Percentiles rank a stretch among this genome's conserved stretches.
Conservation (phyloP, 495 filamentous ascomycete genomes). For the Talaromyces trachyspermus region DNA sequence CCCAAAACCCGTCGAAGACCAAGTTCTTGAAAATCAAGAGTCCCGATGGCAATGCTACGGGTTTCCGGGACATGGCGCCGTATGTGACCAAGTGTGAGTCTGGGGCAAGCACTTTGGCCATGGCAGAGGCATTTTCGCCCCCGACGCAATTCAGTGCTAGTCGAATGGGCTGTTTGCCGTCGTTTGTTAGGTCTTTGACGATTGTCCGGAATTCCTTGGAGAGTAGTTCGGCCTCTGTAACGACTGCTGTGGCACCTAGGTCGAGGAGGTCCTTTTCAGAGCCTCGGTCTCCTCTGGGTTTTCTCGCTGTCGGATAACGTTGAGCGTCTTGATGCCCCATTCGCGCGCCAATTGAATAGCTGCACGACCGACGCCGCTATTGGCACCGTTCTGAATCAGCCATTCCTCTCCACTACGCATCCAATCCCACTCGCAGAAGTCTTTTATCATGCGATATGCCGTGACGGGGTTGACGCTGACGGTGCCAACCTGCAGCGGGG, state of each 20-base stretch:
- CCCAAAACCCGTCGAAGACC: constrained; percentile 86
- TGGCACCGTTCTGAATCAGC: constrained; percentile 96
- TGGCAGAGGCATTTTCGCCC: constrained; percentile 66
- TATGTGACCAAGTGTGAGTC: constrained; percentile 82
- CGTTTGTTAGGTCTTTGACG: constrained; percentile 62
- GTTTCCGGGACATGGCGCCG: constrained; percentile 87
- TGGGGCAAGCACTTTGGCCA: constrained; percentile 60
- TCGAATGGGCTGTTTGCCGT: constrained; percentile 58
- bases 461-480: constrained; percentile 88
- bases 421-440: constrained; percentile 59
- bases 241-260: constrained; percentile 70
- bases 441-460: constrained; percentile 84
- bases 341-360: constrained; percentile 75
- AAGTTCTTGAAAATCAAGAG: constrained; percentile 88
- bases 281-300: constrained; percentile 52
- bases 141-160: constrained; percentile 92
- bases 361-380: constrained; percentile 80
- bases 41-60: constrained; percentile 66
- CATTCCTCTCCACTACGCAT: constrained; percentile 54
- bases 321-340: constrained; percentile 85
- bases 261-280: constrained; percentile 62
- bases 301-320: constrained; percentile 67
- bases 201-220: constrained; percentile 52
- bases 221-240: constrained; percentile 74
- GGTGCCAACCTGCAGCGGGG: constrained; percentile 68